A percentile compares a stretch with the other conserved stretches of the same genome.
Evolutionary conservation across 768 basidiomycete species (phyloP).

Genomic region (Mycena olivaceomarginata): DNA sequence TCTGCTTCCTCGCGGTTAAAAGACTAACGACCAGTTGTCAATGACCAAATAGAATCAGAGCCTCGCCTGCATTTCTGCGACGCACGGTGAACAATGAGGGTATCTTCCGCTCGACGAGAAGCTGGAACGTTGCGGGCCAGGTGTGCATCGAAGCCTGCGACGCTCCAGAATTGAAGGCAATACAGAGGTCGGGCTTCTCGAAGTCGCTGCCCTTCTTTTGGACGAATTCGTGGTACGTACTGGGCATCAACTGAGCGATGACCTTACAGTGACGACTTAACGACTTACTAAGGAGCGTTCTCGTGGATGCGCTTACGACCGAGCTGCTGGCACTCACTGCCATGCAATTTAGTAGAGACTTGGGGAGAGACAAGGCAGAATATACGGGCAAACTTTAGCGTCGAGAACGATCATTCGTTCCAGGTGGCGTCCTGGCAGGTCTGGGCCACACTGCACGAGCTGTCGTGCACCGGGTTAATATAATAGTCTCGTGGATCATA

Average conservation of each 20-base stretch:
- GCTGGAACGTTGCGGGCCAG: constrained; percentile 36
- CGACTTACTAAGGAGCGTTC: constrained; percentile 24
- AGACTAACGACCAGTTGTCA: constrained; percentile 8
- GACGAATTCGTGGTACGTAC: constrained; percentile 41
- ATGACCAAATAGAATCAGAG: not conserved
- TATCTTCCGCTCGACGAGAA: constrained; percentile 39
- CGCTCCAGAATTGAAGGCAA: constrained; percentile 43
- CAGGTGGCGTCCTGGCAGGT: constrained; percentile 29
- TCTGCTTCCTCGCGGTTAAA: constrained; percentile 44
- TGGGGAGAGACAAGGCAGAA: not conserved
- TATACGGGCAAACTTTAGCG: constrained; percentile 23
- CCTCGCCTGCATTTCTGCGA: not conserved
- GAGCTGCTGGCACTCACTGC: constrained; percentile 24
- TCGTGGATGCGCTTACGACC: constrained; percentile 38
- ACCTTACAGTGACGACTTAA: not conserved
- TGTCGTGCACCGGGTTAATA: not conserved
- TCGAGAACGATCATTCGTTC: not conserved
- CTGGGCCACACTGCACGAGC: constrained; percentile 48
- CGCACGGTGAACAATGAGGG: constrained; percentile 37
- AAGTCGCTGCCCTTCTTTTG: constrained; percentile 27
- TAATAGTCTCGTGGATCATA: not conserved
- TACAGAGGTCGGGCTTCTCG: constrained; percentile 34
- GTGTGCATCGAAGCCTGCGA: constrained; percentile 3
- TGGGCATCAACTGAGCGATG: not conserved
- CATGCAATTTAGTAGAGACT: not conserved